Conservation (phyloP, 2,329 filamentous ascomycete genomes). For the Exophiala oligosperma region DNA sequence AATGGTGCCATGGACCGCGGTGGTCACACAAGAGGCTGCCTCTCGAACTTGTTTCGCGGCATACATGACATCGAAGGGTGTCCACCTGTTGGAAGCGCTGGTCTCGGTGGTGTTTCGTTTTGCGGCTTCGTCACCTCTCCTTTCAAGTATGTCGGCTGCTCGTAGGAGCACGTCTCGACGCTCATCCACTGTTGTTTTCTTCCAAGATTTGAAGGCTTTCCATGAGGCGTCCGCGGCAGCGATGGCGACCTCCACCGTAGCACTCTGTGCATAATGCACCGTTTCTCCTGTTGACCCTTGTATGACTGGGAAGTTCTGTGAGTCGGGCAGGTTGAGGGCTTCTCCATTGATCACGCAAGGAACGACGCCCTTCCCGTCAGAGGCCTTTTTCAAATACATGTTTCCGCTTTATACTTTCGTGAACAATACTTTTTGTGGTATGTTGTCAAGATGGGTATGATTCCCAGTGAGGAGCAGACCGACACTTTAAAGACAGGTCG, state of each 20-base stretch:
- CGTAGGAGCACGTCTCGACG: slow-evolving; percentile 79
- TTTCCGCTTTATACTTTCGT: too few relatives aligned
- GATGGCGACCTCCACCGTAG: slow-evolving; percentile 8
- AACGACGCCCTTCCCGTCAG: not conserved
- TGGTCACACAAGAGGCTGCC: slow-evolving; percentile 77
- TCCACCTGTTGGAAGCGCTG: slow-evolving; percentile 2
- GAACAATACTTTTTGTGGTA: too few relatives aligned
- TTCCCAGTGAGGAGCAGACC: too few relatives aligned
- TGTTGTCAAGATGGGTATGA: too few relatives aligned
- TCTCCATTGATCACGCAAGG: slow-evolving; percentile 9
- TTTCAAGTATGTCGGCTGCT: slow-evolving; percentile 68
- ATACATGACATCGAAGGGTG: slow-evolving; percentile 71
- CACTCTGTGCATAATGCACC: slow-evolving; percentile 13
- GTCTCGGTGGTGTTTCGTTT: slow-evolving; percentile 9
- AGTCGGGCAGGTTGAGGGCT: slow-evolving; percentile 1
- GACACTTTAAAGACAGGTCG: too few relatives aligned
- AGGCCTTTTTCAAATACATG: too few relatives aligned
- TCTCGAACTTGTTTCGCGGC: slow-evolving; percentile 91
- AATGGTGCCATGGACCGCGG: slow-evolving; percentile 73
- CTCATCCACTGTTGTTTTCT: slow-evolving; percentile 66
- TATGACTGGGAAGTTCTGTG: slow-evolving; percentile 12
- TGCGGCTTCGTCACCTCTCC: slow-evolving; percentile 62
- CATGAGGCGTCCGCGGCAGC: slow-evolving; percentile 5
- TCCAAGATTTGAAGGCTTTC: slow-evolving; percentile 14
- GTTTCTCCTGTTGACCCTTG: slow-evolving; percentile 3